Conservation (phyloP, 1,284 basidiomycete genomes). For the Ustilago cynodontis region DNA sequence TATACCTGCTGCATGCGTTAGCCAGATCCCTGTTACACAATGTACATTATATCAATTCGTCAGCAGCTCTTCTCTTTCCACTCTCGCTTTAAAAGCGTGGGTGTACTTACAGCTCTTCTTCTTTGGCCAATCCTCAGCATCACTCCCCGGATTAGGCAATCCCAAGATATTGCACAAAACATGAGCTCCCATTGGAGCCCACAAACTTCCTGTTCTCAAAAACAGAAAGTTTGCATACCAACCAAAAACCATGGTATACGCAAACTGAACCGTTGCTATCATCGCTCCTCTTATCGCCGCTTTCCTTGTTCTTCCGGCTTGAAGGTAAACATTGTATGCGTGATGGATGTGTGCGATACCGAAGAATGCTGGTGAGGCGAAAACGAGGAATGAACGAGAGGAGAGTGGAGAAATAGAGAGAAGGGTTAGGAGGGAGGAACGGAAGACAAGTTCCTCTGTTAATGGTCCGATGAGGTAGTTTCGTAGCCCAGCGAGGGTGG, state of each 20-base stretch:
- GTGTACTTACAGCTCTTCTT: constrained; percentile 70
- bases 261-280: constrained; percentile 77
- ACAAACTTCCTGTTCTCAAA: constrained; percentile 78
- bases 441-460: constrained; percentile 92
- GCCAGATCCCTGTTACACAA: constrained; percentile 71
- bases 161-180: constrained; percentile 96
- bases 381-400: constrained; percentile 81
- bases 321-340: constrained; percentile 83
- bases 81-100: background rate
- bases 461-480: constrained; percentile 86
- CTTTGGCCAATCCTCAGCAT: constrained; percentile 71
- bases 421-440: constrained; percentile 82
- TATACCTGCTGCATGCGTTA: constrained; percentile 74
- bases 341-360: constrained; percentile 93
- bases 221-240: constrained; percentile 88
- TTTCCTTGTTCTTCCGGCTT: constrained; percentile 63
- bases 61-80: constrained; percentile 1
- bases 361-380: constrained; percentile 86
- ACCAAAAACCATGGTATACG: constrained; percentile 91
- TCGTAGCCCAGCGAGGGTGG: constrained; percentile 76
- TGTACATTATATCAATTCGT: background rate
- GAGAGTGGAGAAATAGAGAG: too few relatives aligned
- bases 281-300: constrained; percentile 78
- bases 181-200: constrained; percentile 73
- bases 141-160: constrained; percentile 75